Evolutionary conservation across 2,329 filamentous ascomycete genomes (phyloP).

Genomic region (Coniochaeta pulveracea): DNA sequence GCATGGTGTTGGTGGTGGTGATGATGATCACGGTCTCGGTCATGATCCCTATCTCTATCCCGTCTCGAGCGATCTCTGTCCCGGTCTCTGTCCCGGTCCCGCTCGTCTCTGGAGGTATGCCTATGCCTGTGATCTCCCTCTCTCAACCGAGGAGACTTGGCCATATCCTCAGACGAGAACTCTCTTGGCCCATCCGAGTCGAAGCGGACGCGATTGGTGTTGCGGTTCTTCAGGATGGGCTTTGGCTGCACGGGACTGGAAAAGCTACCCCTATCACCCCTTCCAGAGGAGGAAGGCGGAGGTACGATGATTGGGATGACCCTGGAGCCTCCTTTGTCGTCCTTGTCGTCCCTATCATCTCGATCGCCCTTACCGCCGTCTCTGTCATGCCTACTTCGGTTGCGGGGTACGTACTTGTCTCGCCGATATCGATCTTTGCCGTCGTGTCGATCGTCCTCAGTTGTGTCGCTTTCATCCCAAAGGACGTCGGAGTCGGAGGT

Average conservation of each 20-base stretch:
- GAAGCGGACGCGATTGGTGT: slow-evolving; percentile 44
- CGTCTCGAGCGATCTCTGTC: slow-evolving; percentile 8
- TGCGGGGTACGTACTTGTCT: slow-evolving; percentile 5
- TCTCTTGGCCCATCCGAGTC: slow-evolving; percentile 33
- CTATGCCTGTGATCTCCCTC: slow-evolving; percentile 12
- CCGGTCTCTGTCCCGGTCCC: slow-evolving; percentile 19
- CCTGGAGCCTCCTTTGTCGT: slow-evolving; percentile 18
- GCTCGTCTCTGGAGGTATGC: slow-evolving; percentile 15
- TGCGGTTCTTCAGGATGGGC: slow-evolving; percentile 50
- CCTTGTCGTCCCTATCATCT: slow-evolving; percentile 9
- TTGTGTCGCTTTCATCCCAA: slow-evolving; percentile 18
- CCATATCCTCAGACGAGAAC: slow-evolving; percentile 21
- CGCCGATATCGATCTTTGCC: background rate
- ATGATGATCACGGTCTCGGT: slow-evolving; percentile 18
- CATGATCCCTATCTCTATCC: slow-evolving; percentile 17
- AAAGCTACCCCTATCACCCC: slow-evolving; percentile 16
- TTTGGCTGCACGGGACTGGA: slow-evolving; percentile 32
- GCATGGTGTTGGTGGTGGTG: background rate
- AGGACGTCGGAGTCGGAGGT: slow-evolving; percentile 22
- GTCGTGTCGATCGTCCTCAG: slow-evolving; percentile 8
- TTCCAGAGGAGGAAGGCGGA: slow-evolving; percentile 16
- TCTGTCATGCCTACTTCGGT: slow-evolving; percentile 8
- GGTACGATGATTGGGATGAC: slow-evolving; percentile 29
- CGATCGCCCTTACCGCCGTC: slow-evolving; percentile 6
- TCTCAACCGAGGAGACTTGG: slow-evolving; percentile 10